Percentiles rank a stretch among this genome's conserved stretches.
Evolutionary conservation across 73 alveolate species (phyloP).

Genomic region (Paramecium bursaria): DNA sequence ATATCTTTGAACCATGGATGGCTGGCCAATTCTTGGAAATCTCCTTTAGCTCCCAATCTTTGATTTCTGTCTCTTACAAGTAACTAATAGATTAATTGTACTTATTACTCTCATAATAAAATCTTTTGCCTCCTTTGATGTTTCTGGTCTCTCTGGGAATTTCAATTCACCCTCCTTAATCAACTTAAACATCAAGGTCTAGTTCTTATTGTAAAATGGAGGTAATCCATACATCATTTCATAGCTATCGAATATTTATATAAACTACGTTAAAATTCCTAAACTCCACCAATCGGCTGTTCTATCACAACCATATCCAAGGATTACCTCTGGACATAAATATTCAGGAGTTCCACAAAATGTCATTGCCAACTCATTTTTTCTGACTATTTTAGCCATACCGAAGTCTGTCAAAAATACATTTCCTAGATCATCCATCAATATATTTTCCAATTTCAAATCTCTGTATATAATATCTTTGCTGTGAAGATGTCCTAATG

Average conservation of each 20-base stretch:
- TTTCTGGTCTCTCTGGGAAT: slow-evolving; percentile 84
- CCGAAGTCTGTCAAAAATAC: slow-evolving; percentile 92
- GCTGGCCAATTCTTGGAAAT: slow-evolving; percentile 86
- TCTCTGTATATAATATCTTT: slow-evolving; percentile 88
- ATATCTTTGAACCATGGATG: slow-evolving; percentile 93
- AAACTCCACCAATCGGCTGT: slow-evolving; percentile 81
- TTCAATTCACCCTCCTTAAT: slow-evolving; percentile 83
- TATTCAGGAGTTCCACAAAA: slow-evolving; percentile 93
- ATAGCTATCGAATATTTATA: slow-evolving; percentile 66
- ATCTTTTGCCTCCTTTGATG: slow-evolving; percentile 81
- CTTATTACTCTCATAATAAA: slow-evolving; percentile 70
- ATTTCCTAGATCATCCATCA: slow-evolving; percentile 89
- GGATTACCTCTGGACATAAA: slow-evolving; percentile 86
- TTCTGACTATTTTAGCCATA: slow-evolving; percentile 82
- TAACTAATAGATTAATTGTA: background rate
- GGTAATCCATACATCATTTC: slow-evolving; percentile 90
- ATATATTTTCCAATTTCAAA: slow-evolving; percentile 88
- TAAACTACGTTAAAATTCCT: slow-evolving; percentile 73
- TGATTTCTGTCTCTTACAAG: slow-evolving; percentile 73
- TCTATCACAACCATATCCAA: slow-evolving; percentile 67
- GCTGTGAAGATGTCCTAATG: slow-evolving; percentile 87
- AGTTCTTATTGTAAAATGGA: slow-evolving; percentile 80
- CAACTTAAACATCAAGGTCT: slow-evolving; percentile 63
- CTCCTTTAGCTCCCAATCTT: slow-evolving; percentile 95
- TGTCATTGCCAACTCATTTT: slow-evolving; percentile 85